These are phyloP conservation scores for Dentipellis sp. DNA, from an alignment of 768 basidiomycete species.

Conservation along the genomic window DNA sequence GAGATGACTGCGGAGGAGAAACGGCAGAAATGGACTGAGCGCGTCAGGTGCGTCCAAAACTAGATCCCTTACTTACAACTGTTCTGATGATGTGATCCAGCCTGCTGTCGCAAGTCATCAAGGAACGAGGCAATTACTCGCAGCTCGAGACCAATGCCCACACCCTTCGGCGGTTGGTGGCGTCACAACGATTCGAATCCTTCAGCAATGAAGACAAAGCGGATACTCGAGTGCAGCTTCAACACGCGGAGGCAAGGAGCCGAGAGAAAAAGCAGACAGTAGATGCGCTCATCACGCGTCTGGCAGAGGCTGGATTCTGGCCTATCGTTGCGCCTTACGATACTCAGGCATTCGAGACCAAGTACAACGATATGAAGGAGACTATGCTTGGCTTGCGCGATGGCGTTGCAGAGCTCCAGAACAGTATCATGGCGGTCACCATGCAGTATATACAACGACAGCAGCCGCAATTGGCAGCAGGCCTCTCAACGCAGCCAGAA, in stretches of 20 bases:
- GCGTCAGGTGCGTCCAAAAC: background rate
- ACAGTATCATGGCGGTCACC: conserved; percentile 4
- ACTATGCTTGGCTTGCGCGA: conserved; percentile 23
- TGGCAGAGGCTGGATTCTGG: conserved; percentile 31
- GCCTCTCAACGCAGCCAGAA: background rate
- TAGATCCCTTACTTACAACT: background rate
- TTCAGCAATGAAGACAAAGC: conserved; percentile 20
- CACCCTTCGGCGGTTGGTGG: conserved; percentile 5
- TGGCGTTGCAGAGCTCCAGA: conserved; percentile 11
- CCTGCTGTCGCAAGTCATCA: conserved; percentile 21
- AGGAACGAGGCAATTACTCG: conserved; percentile 8
- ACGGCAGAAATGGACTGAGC: background rate
- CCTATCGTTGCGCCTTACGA: conserved; percentile 24
- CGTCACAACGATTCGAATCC: conserved; percentile 16
- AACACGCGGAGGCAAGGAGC: conserved; percentile 15
- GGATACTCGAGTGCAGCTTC: conserved; percentile 18
- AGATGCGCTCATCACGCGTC: conserved; percentile 19
- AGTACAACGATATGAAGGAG: conserved; percentile 19
- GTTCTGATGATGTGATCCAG: conserved; percentile 15
- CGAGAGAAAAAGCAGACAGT: conserved; percentile 25
- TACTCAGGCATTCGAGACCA: conserved; percentile 14
- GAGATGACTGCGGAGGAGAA: background rate
- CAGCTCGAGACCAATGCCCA: conserved; percentile 14
- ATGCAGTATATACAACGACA: background rate
- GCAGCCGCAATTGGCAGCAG: background rate